These are phyloP conservation scores for Quercus bicolor DNA, from an alignment of 306 rosid genomes.

Conservation along the genomic window DNA sequence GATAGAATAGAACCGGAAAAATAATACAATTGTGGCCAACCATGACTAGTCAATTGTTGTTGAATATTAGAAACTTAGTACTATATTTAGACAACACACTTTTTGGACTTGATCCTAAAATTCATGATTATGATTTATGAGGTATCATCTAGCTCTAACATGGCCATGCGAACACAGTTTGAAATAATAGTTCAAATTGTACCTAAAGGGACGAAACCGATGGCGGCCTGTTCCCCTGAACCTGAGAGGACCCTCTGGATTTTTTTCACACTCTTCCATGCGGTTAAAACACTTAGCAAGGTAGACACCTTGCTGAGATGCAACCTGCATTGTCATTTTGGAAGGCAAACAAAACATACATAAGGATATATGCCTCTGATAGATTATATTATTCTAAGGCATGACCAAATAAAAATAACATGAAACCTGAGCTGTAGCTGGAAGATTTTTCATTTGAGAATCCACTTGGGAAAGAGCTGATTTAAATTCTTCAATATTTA, in stretches of 20 bases:
- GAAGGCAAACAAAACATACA: slow-evolving; percentile 4
- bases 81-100: neutral
- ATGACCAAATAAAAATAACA: neutral
- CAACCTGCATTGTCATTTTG: slow-evolving; percentile 62
- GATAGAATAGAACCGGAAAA: no score
- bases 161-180: neutral
- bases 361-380: neutral
- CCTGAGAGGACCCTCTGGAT: slow-evolving; percentile 94
- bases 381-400: neutral
- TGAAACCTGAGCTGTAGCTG: slow-evolving; percentile 94
- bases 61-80: neutral
- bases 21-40: no score
- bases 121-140: neutral
- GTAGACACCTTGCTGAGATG: slow-evolving; percentile 89
- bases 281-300: slow-evolving; percentile 80
- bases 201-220: slow-evolving; percentile 90
- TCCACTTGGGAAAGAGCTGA: slow-evolving; percentile 85
- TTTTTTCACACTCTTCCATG: slow-evolving; percentile 67
- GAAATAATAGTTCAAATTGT: slow-evolving; percentile 9
- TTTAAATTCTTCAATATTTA: slow-evolving; percentile 74
- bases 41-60: no score
- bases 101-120: neutral
- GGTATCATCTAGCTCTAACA: neutral
- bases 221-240: slow-evolving; percentile 96
- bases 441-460: slow-evolving; percentile 89